Evolutionary conservation across 1,284 basidiomycete species (phyloP), one percentile per base, ranked within the genome.

Genomic region (Cryptococcus sp.): DNA sequence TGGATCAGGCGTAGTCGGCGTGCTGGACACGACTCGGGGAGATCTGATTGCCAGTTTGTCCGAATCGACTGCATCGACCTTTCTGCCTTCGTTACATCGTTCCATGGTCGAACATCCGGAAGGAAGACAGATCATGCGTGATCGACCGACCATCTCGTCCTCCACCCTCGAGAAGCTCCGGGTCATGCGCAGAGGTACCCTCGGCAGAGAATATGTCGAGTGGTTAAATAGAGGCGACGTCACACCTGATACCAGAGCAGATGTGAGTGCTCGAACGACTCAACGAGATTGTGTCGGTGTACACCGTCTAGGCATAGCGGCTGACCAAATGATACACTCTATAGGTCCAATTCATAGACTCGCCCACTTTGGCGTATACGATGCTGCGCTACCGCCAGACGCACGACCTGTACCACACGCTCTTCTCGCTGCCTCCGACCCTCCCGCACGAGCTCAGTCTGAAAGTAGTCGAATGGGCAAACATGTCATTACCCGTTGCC

Each of bases 361-460:
- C 95, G 67, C 90, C 92, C 1, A 91, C 93, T 69, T 84, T 95
- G 13, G 93, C 93, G 27, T 96, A 97, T 77, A 91, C 98, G 56
- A 93, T 99, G 88, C 92, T 96, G 69, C 88, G 96, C 46, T 99
- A 99, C 77, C 89, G 96, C 41, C 94, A 99, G 80, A 95, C 90
- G 66, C 95, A 98, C 79, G 92, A 98, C 35, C 62, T 72, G 3
- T 96, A 96, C 76, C 95, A 98, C 73, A 88, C 91, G 60, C 84
- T 98, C 56, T 87, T 88, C 76, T 86, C 86, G 59, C 84, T 97
- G 25, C 93, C 93, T 0, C 92, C 97, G 53, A 89, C 88, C 59
- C 88, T 95, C 68, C 86, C 90, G 54, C 92, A 90, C 56, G 96
- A 99, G 78, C 85, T 98, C n/a, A 90, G 93, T 0, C 86, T 99